A percentile compares a stretch with the other conserved stretches of the same genome.
phyloP scores from a whole-genome alignment of 495 filamentous ascomycete genomes.

The Aspergillus conjunctus region DNA sequence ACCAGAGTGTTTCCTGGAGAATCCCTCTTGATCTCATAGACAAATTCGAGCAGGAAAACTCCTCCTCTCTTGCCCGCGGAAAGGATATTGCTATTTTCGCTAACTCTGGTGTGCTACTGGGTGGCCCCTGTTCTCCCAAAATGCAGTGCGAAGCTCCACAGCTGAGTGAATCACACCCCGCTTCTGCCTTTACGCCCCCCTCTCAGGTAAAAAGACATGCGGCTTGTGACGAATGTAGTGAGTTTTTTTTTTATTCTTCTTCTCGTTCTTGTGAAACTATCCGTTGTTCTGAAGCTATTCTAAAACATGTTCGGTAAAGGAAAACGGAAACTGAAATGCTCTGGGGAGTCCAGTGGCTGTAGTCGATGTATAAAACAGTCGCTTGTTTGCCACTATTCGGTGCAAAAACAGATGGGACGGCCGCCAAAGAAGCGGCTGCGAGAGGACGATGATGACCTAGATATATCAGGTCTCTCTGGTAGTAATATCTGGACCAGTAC shows the following conservation, averaged over 20 bases:
- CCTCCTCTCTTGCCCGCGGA: not conserved
- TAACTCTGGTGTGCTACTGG: not conserved
- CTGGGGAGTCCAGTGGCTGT: constrained; percentile 46
- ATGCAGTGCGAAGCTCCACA: constrained; percentile 22
- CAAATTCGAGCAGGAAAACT: not conserved
- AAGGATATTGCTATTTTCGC: not conserved
- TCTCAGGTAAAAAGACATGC: constrained; percentile 40
- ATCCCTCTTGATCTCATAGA: not conserved
- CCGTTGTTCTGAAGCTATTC: not conserved
- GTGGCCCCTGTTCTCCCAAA: not conserved
- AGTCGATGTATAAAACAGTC: constrained; percentile 46
- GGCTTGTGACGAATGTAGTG: constrained; percentile 50
- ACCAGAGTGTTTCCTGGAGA: not conserved
- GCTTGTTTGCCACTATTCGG: constrained; percentile 47
- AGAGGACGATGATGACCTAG: constrained; percentile 34
- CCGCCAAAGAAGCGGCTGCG: constrained; percentile 47
- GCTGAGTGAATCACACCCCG: constrained; percentile 13
- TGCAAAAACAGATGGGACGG: constrained; percentile 53
- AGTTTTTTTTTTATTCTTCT: constrained; percentile 19
- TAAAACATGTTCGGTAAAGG: constrained; percentile 27
- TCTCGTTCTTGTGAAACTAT: not conserved
- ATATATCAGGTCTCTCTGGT: constrained; percentile 19
- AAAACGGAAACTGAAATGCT: constrained; percentile 53
- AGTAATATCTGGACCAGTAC: constrained; percentile 32
- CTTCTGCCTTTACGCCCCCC: not conserved